phyloP scores from a whole-genome alignment of 2,329 filamentous ascomycete species.

The Domatiomyces globalis region DNA sequence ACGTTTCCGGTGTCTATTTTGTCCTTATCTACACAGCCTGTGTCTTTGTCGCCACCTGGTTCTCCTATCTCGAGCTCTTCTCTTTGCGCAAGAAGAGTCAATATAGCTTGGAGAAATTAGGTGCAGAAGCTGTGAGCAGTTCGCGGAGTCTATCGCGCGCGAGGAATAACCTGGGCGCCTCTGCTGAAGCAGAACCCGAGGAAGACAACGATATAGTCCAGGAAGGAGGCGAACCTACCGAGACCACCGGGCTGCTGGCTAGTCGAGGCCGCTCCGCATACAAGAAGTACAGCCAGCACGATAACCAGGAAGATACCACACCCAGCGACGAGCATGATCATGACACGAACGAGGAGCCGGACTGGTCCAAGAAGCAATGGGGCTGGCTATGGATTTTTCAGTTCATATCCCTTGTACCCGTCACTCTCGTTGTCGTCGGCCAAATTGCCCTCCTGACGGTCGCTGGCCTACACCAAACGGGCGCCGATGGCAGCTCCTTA shows the following conservation, averaged over 20 bases:
- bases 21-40: slow-evolving; percentile 66
- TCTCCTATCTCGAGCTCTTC: slow-evolving; percentile 70
- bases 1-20: slow-evolving; percentile 64
- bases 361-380: slow-evolving; percentile 68
- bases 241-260: slow-evolving; percentile 12
- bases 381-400: slow-evolving; percentile 81
- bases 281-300: slow-evolving; percentile 15
- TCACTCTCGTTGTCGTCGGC: slow-evolving; percentile 61
- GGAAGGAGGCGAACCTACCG: slow-evolving; percentile 18
- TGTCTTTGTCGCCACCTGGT: slow-evolving; percentile 57
- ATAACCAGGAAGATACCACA: slow-evolving; percentile 11
- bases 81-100: slow-evolving; percentile 56
- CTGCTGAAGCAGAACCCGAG: slow-evolving; percentile 21
- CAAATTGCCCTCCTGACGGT: slow-evolving; percentile 63
- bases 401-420: slow-evolving; percentile 63
- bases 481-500: slow-evolving; percentile 63
- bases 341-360: slow-evolving; percentile 47
- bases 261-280: slow-evolving; percentile 10
- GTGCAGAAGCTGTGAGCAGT: slow-evolving; percentile 27
- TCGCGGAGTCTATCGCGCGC: slow-evolving; percentile 19
- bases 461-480: slow-evolving; percentile 62
- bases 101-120: slow-evolving; percentile 47
- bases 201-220: slow-evolving; percentile 28
- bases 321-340: slow-evolving; percentile 19
- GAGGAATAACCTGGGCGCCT: slow-evolving; percentile 22